A percentile compares a stretch with the other conserved stretches of the same genome.
Conservation (phyloP, 1,139 yeast genomes). For the Hansenula anomala region DNA sequence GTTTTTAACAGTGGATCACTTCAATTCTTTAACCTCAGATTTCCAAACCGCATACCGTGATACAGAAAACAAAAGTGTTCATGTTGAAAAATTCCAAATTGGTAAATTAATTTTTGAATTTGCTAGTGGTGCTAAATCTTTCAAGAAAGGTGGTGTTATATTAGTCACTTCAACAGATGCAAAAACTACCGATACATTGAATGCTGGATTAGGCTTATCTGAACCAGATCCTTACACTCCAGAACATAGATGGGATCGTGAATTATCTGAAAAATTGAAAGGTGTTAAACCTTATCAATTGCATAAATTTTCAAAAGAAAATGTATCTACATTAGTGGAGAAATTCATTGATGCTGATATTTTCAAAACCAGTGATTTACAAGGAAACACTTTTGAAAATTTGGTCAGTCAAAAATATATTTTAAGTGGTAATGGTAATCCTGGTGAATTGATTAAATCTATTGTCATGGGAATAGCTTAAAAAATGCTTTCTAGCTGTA, state of each 20-base stretch:
- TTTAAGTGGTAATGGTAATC: slow-evolving; percentile 77
- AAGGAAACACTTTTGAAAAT: slow-evolving; percentile 27
- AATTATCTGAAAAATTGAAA: slow-evolving; percentile 42
- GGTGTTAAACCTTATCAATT: slow-evolving; percentile 46
- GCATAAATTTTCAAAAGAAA: slow-evolving; percentile 46
- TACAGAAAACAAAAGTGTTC: slow-evolving; percentile 51
- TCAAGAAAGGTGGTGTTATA: slow-evolving; percentile 61
- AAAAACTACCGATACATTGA: slow-evolving; percentile 46
- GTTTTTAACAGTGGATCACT: slow-evolving; percentile 67
- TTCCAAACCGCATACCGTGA: slow-evolving; percentile 60
- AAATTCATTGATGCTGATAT: slow-evolving; percentile 55
- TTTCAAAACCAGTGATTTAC: slow-evolving; percentile 38
- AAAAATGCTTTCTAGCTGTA: too few relatives aligned
- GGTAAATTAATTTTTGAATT: slow-evolving; percentile 55
- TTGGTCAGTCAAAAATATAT: slow-evolving; percentile 50
- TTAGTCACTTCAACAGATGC: slow-evolving; percentile 55
- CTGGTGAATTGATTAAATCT: slow-evolving; percentile 57
- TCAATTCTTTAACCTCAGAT: slow-evolving; percentile 57
- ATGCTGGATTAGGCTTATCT: slow-evolving; percentile 52
- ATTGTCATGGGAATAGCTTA: slow-evolving; percentile 24
- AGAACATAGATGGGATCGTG: slow-evolving; percentile 46
- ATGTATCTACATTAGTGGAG: slow-evolving; percentile 47
- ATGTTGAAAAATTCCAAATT: slow-evolving; percentile 61
- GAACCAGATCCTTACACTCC: slow-evolving; percentile 57
- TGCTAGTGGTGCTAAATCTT: slow-evolving; percentile 45